phyloP scores from a whole-genome alignment of 768 basidiomycete species.

The Pisolithus orientalis region DNA sequence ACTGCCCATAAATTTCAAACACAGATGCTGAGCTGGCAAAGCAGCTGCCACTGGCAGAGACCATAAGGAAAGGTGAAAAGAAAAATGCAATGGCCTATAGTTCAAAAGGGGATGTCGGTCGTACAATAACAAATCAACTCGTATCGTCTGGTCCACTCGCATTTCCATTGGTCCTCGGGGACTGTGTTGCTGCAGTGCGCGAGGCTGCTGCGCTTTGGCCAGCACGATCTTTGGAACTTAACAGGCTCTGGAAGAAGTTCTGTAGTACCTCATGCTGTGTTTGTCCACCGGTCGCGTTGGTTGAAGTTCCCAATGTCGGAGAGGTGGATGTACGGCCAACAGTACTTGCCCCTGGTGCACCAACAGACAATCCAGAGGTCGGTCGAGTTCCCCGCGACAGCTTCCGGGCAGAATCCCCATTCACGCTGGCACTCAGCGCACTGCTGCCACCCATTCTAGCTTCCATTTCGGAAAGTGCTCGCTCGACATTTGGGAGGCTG shows the following conservation, averaged over 20 bases:
- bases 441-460: constrained; percentile 36
- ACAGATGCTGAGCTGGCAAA: not conserved
- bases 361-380: constrained; percentile 34
- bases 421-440: constrained; percentile 27
- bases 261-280: constrained; percentile 79
- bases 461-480: constrained; percentile 86
- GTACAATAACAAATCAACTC: constrained; percentile 16
- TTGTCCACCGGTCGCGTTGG: constrained; percentile 49
- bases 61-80: not conserved
- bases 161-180: constrained; percentile 30
- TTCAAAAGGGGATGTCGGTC: not conserved
- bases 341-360: constrained; percentile 27
- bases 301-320: constrained; percentile 30
- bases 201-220: constrained; percentile 29
- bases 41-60: no score
- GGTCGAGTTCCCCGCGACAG: constrained; percentile 25
- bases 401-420: constrained; percentile 30
- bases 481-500: constrained; percentile 81
- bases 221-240: constrained; percentile 61
- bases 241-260: constrained; percentile 80
- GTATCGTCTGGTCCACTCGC: constrained; percentile 33
- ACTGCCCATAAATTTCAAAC: not conserved
- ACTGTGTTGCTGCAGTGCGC: constrained; percentile 7
- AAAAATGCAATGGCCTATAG: not conserved
- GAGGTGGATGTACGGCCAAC: constrained; percentile 34